Base-by-base conservation (phyloP, 805 yeast genomes). In the Tetrapisispora namnaoensis region DNA sequence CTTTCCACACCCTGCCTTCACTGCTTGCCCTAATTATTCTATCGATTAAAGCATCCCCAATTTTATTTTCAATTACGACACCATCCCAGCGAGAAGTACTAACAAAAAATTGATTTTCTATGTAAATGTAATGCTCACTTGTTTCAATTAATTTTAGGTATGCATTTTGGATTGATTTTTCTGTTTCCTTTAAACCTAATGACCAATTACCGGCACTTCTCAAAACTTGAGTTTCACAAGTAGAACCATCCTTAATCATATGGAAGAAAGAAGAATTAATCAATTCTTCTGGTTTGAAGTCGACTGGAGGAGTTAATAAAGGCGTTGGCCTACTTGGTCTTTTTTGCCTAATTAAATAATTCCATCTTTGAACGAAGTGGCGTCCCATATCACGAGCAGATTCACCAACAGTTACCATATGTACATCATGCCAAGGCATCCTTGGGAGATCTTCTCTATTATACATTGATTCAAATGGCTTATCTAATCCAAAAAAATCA, bases 361-460 rank as follows among this genome's bases (percentile, higher is more conserved):
- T 93, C 99, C 99, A 93, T 58, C 99, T 78, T 70, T 93, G 99
- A 14, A 89, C 95, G 67, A 95, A 93, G 65, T 93, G 98, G 49
- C 99, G 78, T 0, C 95, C 78, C 46, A 91, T 67, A 65, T 93
- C 99, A 51, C 97, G 76, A 0, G 98, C 99, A 3, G 90, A 80
- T 59, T 90, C 95, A 14, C 99, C 99, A 2, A 90, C 79, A 1
- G 95, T 81, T 69, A 89, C 80, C 95, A 90, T 93, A 56, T 93
- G 98, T 37, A 93, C 87, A 74, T 93, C 99, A 66, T 93, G 99
- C 99, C 99, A 93, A 10, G 99, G 99, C 99, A 93, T 93, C 58
- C 99, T 78, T 2, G 99, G 98, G 20, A 78, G 75, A 18, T 65
- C 65, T 16, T 76, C 71, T 51, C 99, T 76, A 65, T 93, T 95